These are phyloP conservation scores for Fusarium sp. DNA, from an alignment of 2,329 filamentous ascomycete species.

Conservation along the genomic window DNA sequence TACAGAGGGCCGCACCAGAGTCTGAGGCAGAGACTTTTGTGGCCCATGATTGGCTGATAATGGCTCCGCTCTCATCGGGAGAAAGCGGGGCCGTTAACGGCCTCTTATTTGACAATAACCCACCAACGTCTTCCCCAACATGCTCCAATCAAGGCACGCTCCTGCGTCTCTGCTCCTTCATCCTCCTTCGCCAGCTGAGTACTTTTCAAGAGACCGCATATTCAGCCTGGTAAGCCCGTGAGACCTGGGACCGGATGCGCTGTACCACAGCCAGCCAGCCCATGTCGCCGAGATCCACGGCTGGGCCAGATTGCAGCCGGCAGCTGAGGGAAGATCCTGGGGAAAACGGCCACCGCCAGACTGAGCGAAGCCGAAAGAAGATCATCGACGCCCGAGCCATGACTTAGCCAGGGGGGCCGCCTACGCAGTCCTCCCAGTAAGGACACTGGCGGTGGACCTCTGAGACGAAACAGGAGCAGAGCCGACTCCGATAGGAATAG, in stretches of 20 bases:
- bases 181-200: conserved; percentile 21
- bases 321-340: conserved; percentile 36
- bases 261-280: conserved; percentile 3
- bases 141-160: conserved; percentile 31
- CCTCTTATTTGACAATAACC: conserved; percentile 37
- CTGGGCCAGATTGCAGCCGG: conserved; percentile 30
- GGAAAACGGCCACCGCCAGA: conserved; percentile 37
- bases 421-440: conserved; percentile 27
- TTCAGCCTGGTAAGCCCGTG: conserved; percentile 24
- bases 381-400: conserved; percentile 27
- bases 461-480: conserved; percentile 7
- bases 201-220: conserved; percentile 27
- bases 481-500: conserved; percentile 42
- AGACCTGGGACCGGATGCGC: conserved; percentile 19
- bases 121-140: conserved; percentile 32
- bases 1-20: conserved; percentile 14
- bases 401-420: conserved; percentile 27
- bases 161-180: conserved; percentile 18
- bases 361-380: conserved; percentile 40
- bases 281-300: conserved; percentile 22
- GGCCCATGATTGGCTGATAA: conserved; percentile 31
- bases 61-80: conserved; percentile 33
- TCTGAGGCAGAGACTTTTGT: conserved; percentile 2
- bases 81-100: conserved; percentile 38
- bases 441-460: conserved; percentile 15